Evolutionary conservation across 345 rosid species (phyloP).

Genomic region (Odontarrhena argentea): DNA sequence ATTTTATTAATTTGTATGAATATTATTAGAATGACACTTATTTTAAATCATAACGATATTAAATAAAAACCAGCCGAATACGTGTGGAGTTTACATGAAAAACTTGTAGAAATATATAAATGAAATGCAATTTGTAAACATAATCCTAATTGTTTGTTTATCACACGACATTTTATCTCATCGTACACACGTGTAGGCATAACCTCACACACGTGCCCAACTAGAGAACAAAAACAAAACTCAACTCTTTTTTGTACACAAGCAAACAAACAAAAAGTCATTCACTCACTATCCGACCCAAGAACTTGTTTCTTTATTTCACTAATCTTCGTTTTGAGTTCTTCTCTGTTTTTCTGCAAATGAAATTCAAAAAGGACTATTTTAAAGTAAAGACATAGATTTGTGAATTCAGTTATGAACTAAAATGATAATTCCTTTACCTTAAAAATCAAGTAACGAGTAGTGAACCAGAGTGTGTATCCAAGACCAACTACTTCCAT

Average conservation of each 20-base stretch:
- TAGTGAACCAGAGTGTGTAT: constrained; percentile 78
- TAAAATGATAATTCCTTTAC: constrained; percentile 36
- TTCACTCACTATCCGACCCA: constrained; percentile 51
- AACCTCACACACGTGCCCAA: no score
- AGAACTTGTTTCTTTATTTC: constrained; percentile 72
- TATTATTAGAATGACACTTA: no score
- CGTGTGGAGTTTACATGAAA: no score
- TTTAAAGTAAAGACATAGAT: neutral
- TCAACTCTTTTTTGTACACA: constrained; percentile 16
- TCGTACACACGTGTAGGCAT: no score
- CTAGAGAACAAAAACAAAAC: neutral
- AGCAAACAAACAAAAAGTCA: neutral
- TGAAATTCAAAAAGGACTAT: neutral
- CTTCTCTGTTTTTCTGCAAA: constrained; percentile 57
- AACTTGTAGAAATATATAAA: neutral
- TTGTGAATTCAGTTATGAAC: neutral
- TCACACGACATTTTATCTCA: neutral
- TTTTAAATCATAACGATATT: no score
- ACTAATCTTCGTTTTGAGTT: constrained; percentile 60
- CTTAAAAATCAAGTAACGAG: constrained; percentile 82
- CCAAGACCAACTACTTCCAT: constrained; percentile 93
- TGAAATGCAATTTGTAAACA: no score
- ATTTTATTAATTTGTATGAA: no score
- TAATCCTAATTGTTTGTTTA: no score
- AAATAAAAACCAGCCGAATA: no score